Evolutionary conservation across 2,329 filamentous ascomycete species (phyloP).

Genomic region (Zymoseptoria crescenta): DNA sequence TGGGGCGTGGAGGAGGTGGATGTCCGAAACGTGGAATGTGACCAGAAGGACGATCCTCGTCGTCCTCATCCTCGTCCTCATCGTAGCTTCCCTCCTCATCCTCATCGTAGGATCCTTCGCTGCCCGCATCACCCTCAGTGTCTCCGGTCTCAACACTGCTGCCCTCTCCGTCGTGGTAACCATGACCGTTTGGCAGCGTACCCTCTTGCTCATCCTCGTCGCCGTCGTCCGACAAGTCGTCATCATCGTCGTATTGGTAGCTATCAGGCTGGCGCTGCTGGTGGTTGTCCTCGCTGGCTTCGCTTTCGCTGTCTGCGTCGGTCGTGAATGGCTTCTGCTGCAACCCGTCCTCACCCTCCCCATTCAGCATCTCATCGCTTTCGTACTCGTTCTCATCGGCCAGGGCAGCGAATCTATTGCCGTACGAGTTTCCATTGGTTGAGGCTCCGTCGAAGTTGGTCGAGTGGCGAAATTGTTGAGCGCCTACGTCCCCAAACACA

Average conservation of each 20-base stretch:
- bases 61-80: constrained; percentile 8
- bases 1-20: constrained; percentile 4
- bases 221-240: constrained; percentile 7
- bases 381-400: constrained; percentile 6
- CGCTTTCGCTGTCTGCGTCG: constrained; percentile 4
- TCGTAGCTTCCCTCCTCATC: constrained; percentile 5
- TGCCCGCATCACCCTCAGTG: constrained; percentile 8
- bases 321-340: constrained; percentile 1
- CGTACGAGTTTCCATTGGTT: background rate
- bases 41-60: background rate
- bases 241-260: constrained; percentile 11
- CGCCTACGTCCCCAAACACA: background rate
- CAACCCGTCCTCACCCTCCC: background rate
- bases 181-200: background rate
- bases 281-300: background rate
- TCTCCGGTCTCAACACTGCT: constrained; percentile 8
- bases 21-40: background rate
- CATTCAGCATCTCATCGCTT: background rate
- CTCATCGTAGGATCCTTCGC: constrained; percentile 4
- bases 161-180: background rate
- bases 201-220: constrained; percentile 5
- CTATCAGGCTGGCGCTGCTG: background rate
- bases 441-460: background rate
- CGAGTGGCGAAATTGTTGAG: background rate
- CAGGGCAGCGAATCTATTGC: constrained; percentile 8